A percentile compares a stretch with the other conserved stretches of the same genome.
Evolutionary conservation across 2,329 filamentous ascomycete species (phyloP).

Genomic region (Coniochaeta ligniaria): DNA sequence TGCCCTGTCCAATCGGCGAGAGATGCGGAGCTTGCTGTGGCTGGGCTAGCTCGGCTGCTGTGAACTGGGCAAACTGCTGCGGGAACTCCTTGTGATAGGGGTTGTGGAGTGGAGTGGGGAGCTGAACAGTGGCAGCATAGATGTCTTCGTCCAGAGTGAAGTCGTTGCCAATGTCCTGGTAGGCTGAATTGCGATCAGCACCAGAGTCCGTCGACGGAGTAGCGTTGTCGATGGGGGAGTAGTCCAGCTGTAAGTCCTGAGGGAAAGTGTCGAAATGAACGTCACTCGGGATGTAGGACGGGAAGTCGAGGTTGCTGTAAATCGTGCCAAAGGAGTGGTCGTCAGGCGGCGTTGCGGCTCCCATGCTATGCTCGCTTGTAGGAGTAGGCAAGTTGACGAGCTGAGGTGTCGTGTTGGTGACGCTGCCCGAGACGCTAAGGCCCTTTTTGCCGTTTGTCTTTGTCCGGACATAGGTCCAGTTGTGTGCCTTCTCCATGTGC

Average conservation of each 20-base stretch:
- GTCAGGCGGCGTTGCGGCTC: constrained; percentile 50
- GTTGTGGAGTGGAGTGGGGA: constrained; percentile 41
- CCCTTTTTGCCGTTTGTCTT: constrained; percentile 78
- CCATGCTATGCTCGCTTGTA: constrained; percentile 47
- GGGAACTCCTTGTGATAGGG: constrained; percentile 36
- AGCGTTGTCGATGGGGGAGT: constrained; percentile 43
- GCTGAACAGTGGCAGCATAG: constrained; percentile 49
- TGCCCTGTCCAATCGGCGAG: constrained; percentile 61
- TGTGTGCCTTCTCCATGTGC: constrained; percentile 78
- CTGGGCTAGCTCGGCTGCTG: constrained; percentile 28
- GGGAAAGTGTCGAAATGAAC: constrained; percentile 35
- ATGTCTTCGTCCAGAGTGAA: constrained; percentile 58
- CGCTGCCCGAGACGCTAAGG: constrained; percentile 27
- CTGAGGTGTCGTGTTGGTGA: constrained; percentile 47
- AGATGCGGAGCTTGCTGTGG: constrained; percentile 45
- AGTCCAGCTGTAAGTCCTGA: constrained; percentile 32
- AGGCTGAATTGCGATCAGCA: constrained; percentile 44
- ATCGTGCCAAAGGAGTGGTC: constrained; percentile 24
- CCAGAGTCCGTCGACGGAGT: constrained; percentile 36
- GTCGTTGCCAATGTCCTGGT: constrained; percentile 51
- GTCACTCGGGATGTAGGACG: constrained; percentile 38
- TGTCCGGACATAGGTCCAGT: constrained; percentile 64
- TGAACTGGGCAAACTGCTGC: constrained; percentile 32
- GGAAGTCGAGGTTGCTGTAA: constrained; percentile 36
- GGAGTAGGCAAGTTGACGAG: constrained; percentile 58